Evolutionary conservation across 345 rosid species (phyloP), one percentile per base, ranked within the genome.

Genomic region (Eucalyptus lansdowneana): DNA sequence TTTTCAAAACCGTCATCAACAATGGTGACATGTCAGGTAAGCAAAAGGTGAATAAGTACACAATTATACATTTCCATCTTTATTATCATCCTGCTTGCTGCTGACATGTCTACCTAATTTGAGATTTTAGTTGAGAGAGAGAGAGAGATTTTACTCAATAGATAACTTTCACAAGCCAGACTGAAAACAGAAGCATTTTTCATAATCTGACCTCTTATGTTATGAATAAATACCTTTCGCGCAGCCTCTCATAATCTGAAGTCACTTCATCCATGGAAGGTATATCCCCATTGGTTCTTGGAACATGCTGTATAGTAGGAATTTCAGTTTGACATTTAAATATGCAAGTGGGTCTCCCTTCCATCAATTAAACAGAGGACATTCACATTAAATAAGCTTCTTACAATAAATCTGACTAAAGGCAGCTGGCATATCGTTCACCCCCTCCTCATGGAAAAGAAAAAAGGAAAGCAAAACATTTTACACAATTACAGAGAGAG

Each of bases 181-280:
- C 51, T 31, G 6, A 3, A 56, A 51, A 69, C 24, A 58, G 50
- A 50, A n/a, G 69, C 31, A 51, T 37, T 80, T 9, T 40, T 50
- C 56, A 81, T 49, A 53, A 88, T 31, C 29, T 22, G 85, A 76
- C 85, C 85, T 76, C 47, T 37, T 25, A 69, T 86, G 45, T 45
- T 34, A 47, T 50, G 86, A 19, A 88, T 45, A 40, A 88, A 25
- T 90, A 97, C 99, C 99, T 95, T 90, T 93, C 92, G 25, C 92
- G 93, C 93, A 98, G 93, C 91, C 99, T 93, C 91, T 97, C 98
- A 91, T 98, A 98, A 94, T 98, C 99, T 86, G 99, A 94, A 90
- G 96, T 93, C 85, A 96, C 99, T 93, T 97, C 99, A 92, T 97
- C 98, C 87, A 91, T 89, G 12, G 99, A 97, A 81, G 99, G 99